phyloP scores from a whole-genome alignment of 352 stramenopile species.

The Pythium guiyangense region DNA sequence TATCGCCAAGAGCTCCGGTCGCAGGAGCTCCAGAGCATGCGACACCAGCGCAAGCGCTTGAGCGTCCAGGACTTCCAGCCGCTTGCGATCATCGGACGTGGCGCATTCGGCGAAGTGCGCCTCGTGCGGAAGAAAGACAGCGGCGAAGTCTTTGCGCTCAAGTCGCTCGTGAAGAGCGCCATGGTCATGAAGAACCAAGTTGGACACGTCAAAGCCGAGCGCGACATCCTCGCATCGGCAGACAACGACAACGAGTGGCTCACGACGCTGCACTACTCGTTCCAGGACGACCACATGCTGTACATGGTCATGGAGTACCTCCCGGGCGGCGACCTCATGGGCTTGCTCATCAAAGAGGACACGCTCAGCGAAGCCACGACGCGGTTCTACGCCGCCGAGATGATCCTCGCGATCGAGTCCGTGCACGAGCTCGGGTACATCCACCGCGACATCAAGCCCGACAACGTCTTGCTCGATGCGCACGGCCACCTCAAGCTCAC shows the following conservation, averaged over 20 bases:
- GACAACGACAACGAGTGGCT: slow-evolving; percentile 97
- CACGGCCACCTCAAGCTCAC: slow-evolving; percentile 99
- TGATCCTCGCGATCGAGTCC: slow-evolving; percentile 96
- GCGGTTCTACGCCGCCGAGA: slow-evolving; percentile 98
- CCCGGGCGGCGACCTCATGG: slow-evolving; percentile 99
- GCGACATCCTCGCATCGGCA: slow-evolving; percentile 93
- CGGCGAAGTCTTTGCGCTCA: slow-evolving; percentile 89
- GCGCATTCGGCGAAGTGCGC: slow-evolving; percentile 98
- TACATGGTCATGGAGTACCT: slow-evolving; percentile 99
- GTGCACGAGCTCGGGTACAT: slow-evolving; percentile 99
- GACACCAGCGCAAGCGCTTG: slow-evolving; percentile 77
- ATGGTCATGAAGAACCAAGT: slow-evolving; percentile 94
- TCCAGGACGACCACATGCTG: slow-evolving; percentile 88
- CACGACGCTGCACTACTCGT: slow-evolving; percentile 97
- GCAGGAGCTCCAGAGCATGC: slow-evolving; percentile 75
- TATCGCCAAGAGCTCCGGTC: slow-evolving; percentile 74
- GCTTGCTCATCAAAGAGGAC: slow-evolving; percentile 98
- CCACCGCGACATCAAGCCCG: slow-evolving; percentile 98
- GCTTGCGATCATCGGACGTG: slow-evolving; percentile 95
- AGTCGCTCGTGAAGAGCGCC: slow-evolving; percentile 88
- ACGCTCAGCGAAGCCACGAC: slow-evolving; percentile 86
- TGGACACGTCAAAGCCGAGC: slow-evolving; percentile 96
- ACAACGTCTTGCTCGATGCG: slow-evolving; percentile 96
- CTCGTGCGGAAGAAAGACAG: slow-evolving; percentile 81
- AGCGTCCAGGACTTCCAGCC: slow-evolving; percentile 94